Percentiles rank a stretch among this genome's conserved stretches.
These are phyloP conservation scores for Aspergillus viridinutans DNA, from an alignment of 2,329 filamentous ascomycete genomes.

Conservation along the genomic window DNA sequence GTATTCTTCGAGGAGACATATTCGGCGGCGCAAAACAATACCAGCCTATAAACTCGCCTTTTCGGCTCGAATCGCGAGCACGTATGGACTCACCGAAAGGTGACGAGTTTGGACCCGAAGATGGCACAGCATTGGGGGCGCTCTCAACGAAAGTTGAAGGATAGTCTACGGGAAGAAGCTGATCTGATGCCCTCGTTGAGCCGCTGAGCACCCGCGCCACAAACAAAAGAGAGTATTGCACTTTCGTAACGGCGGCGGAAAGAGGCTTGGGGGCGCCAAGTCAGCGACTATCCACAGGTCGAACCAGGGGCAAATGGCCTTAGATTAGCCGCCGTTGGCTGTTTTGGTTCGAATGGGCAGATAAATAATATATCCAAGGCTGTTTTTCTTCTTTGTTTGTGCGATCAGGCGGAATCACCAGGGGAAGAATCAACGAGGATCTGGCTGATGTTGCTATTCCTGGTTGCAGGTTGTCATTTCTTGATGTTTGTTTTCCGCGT, in stretches of 20 bases:
- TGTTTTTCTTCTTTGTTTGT: neutral
- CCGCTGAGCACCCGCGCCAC: slow-evolving; percentile 14
- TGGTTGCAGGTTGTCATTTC: neutral
- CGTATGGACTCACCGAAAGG: slow-evolving; percentile 1
- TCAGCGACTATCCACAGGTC: slow-evolving; percentile 18
- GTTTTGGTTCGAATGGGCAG: neutral
- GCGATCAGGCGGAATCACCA: neutral
- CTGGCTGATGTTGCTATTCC: neutral
- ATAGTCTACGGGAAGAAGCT: slow-evolving; percentile 1
- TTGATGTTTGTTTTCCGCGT: neutral
- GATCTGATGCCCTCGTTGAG: slow-evolving; percentile 5
- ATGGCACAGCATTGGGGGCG: slow-evolving; percentile 12
- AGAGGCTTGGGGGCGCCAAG: slow-evolving; percentile 21
- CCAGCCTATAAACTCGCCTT: slow-evolving; percentile 19
- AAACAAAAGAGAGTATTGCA: slow-evolving; percentile 1
- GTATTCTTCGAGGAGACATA: neutral
- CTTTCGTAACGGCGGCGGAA: slow-evolving; percentile 13
- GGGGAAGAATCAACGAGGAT: neutral
- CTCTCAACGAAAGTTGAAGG: neutral
- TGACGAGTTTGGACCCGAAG: slow-evolving; percentile 3
- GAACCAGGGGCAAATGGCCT: slow-evolving; percentile 10
- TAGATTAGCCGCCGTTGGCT: slow-evolving; percentile 26
- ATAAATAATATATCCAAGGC: neutral
- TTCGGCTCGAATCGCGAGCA: neutral
- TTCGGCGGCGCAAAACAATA: slow-evolving; percentile 10